Evolutionary conservation across 2,329 filamentous ascomycete genomes (phyloP).

Genomic region (Aspergillus sp.): DNA sequence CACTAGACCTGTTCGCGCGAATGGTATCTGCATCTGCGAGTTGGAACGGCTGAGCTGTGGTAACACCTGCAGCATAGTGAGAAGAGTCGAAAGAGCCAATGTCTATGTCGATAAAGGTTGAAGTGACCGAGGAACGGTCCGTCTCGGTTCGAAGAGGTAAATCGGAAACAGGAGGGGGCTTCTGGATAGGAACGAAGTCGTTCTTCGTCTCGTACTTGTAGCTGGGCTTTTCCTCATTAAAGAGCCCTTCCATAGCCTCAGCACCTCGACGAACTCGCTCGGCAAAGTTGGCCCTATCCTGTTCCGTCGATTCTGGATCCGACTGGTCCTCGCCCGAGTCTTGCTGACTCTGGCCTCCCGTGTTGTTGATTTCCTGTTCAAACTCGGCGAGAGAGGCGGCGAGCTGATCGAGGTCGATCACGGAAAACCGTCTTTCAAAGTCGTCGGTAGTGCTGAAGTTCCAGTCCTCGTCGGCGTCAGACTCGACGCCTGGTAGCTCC

Average conservation of each 20-base stretch:
- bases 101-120: slow-evolving; percentile 60
- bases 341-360: slow-evolving; percentile 26
- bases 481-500: slow-evolving; percentile 50
- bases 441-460: slow-evolving; percentile 68
- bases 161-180: slow-evolving; percentile 55
- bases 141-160: slow-evolving; percentile 56
- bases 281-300: slow-evolving; percentile 59
- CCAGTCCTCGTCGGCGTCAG: slow-evolving; percentile 60
- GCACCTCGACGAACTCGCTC: slow-evolving; percentile 62
- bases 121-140: slow-evolving; percentile 53
- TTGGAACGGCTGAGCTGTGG: slow-evolving; percentile 56
- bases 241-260: slow-evolving; percentile 61
- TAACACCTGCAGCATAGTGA: slow-evolving; percentile 57
- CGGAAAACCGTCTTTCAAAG: slow-evolving; percentile 59
- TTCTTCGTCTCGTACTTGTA: slow-evolving; percentile 63
- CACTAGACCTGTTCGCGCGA: slow-evolving; percentile 58
- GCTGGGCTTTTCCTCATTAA: slow-evolving; percentile 59
- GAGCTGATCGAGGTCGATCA: slow-evolving; percentile 51
- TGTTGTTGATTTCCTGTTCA: slow-evolving; percentile 46
- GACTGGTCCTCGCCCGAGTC: slow-evolving; percentile 35
- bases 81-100: slow-evolving; percentile 56
- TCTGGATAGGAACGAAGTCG: slow-evolving; percentile 51
- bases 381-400: slow-evolving; percentile 52
- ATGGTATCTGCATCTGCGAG: slow-evolving; percentile 60
- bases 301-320: slow-evolving; percentile 43